Base-by-base conservation (phyloP, 1,139 yeast species). In the Hyphopichia burtonii region DNA sequence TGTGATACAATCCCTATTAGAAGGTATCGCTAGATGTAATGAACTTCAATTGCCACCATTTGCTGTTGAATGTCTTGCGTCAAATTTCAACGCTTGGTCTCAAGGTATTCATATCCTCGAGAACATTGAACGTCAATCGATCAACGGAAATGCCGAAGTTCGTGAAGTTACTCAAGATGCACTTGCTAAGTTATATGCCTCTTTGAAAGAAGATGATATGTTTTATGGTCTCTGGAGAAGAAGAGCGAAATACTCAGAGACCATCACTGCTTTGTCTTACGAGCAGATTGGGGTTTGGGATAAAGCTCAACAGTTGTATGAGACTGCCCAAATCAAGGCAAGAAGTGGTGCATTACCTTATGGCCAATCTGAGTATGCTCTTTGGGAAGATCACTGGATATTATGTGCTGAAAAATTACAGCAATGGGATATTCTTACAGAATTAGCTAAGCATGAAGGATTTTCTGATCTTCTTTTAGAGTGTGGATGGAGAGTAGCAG, bases 321-420 rank as follows among this genome's bases (percentile, higher is more conserved):
- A 94, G 64, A 82, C 90, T n/a, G 99, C 99, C 1, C 99, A 94
- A 65, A 86, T 94, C 45, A 91, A 93, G 54, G 99, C 99, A 0
- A 74, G 99, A 45, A 86, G 96, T 56, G 99, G 99, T 2, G 96
- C 88, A 2, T 70, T 93, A 40, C 99, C 99, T 0, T 94, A 89
- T 59, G 89, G 96, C 20, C 98, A 94, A 57, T 82, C 96, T 1
- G 99, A 94, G 56, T 94, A 94, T 56, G 83, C 95, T 0, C 71
- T 94, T 37, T 94, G 99, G 99, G 99, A 94, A 66, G 99, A 94
- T 58, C 96, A 93, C 54, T 94, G 99, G 99, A 89, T 94, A 43
- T 68, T 88, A 31, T 91, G 99, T 70, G 96, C 99, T 2, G 97
- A 94, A 59, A 93, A 94, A 58, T 71, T 94, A 41, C 99, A 94